Percentiles rank a stretch among this genome's conserved stretches.
phyloP scores from a whole-genome alignment of 768 basidiomycete species.

The Serendipita sp. region DNA sequence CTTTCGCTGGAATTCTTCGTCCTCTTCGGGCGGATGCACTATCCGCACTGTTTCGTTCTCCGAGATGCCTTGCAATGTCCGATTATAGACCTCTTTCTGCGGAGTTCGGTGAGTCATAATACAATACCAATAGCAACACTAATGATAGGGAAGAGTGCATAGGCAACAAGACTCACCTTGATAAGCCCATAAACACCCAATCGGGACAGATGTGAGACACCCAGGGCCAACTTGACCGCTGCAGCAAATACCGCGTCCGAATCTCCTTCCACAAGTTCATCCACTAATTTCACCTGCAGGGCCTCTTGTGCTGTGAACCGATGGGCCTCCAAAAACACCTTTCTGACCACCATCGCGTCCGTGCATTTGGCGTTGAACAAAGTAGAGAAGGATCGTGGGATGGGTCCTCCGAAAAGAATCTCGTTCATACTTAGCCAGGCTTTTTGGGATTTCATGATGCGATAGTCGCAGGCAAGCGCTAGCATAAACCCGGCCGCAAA shows the following conservation, averaged over 20 bases:
- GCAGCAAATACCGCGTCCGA: conserved; percentile 12
- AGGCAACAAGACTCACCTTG: conserved; percentile 8
- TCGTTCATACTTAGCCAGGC: conserved; percentile 32
- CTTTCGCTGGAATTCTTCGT: not conserved
- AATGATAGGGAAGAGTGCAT: not conserved
- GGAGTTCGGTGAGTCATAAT: not conserved
- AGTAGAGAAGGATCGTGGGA: not conserved
- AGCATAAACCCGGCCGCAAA: conserved; percentile 30
- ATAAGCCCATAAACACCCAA: conserved; percentile 14
- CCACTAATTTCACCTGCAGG: conserved; percentile 20
- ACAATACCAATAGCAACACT: not conserved
- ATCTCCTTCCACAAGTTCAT: conserved; percentile 21
- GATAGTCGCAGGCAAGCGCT: conserved; percentile 27
- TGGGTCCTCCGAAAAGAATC: conserved; percentile 5
- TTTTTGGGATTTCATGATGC: conserved; percentile 15
- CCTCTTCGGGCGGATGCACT: not conserved
- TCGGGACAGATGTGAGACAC: conserved; percentile 7
- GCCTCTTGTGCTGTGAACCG: conserved; percentile 25
- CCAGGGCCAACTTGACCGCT: conserved; percentile 12
- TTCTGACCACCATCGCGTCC: conserved; percentile 28
- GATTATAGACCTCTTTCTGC: not conserved
- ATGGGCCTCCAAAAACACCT: conserved; percentile 20
- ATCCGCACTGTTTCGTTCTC: not conserved
- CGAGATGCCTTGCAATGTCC: not conserved
- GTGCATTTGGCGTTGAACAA: conserved; percentile 15